These are phyloP conservation scores for Phytophthora hybrid DNA, from an alignment of 352 stramenopile species.

Conservation along the genomic window DNA sequence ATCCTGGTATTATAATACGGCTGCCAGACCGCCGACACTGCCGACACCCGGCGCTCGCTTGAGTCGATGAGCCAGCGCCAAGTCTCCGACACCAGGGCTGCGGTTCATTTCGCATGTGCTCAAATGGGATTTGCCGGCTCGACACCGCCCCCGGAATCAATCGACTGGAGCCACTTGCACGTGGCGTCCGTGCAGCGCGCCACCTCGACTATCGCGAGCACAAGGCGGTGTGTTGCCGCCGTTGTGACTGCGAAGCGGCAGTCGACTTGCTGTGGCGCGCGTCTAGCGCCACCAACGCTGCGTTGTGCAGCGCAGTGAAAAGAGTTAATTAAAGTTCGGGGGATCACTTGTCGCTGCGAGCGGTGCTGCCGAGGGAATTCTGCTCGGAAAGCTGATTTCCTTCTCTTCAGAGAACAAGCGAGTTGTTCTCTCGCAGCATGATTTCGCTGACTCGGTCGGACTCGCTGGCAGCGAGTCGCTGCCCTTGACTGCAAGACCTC, in stretches of 20 bases:
- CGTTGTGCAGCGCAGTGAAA: too few relatives aligned
- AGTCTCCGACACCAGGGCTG: background rate
- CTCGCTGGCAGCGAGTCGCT: too few relatives aligned
- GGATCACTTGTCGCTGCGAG: background rate
- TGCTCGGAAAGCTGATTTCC: background rate
- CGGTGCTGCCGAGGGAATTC: background rate
- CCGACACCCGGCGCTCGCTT: background rate
- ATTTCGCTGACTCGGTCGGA: slow-evolving; percentile 1
- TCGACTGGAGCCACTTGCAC: background rate
- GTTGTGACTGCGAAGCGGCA: slow-evolving; percentile 1
- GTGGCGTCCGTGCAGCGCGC: slow-evolving; percentile 5
- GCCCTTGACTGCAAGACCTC: background rate
- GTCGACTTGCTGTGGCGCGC: background rate
- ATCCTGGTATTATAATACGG: too few relatives aligned
- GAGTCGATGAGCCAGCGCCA: background rate
- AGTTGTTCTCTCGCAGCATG: background rate
- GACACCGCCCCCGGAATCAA: slow-evolving; percentile 4
- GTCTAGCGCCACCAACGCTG: background rate
- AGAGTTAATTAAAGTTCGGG: background rate
- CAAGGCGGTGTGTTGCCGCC: slow-evolving; percentile 2
- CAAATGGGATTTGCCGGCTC: background rate
- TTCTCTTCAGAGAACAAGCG: background rate
- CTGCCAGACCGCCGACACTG: too few relatives aligned
- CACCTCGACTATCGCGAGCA: slow-evolving; percentile 5
- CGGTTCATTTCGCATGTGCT: slow-evolving; percentile 1